Conservation (phyloP, 768 basidiomycete genomes). For the Leccinellum rugosiceps region DNA sequence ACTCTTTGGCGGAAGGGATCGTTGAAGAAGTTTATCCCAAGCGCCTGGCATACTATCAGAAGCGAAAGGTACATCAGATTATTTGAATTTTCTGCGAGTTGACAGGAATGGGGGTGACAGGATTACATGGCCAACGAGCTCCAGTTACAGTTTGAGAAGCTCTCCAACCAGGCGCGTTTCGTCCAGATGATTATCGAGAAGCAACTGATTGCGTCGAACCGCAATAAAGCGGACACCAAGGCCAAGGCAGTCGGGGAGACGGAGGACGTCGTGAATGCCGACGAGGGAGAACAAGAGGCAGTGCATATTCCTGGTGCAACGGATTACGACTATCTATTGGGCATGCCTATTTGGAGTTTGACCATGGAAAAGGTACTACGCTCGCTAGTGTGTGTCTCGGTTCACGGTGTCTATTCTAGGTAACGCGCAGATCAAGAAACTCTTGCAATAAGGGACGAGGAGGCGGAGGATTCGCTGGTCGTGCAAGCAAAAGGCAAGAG, state of each 20-base stretch:
- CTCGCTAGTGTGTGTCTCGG: not conserved
- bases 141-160: slow-evolving; percentile 73
- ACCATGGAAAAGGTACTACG: slow-evolving; percentile 80
- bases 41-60: slow-evolving; percentile 89
- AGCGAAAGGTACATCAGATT: slow-evolving; percentile 71
- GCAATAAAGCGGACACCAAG: slow-evolving; percentile 79
- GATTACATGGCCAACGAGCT: slow-evolving; percentile 83
- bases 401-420: slow-evolving; percentile 4
- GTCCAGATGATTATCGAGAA: slow-evolving; percentile 93
- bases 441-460: slow-evolving; percentile 80
- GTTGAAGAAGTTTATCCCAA: slow-evolving; percentile 89
- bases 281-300: slow-evolving; percentile 47
- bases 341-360: slow-evolving; percentile 94
- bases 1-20: slow-evolving; percentile 85
- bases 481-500: slow-evolving; percentile 39
- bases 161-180: slow-evolving; percentile 95
- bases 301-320: slow-evolving; percentile 39
- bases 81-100: not conserved
- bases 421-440: slow-evolving; percentile 68
- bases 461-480: slow-evolving; percentile 49
- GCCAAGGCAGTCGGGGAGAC: slow-evolving; percentile 65
- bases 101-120: slow-evolving; percentile 36
- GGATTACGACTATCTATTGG: slow-evolving; percentile 91
- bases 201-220: slow-evolving; percentile 76
- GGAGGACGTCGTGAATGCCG: slow-evolving; percentile 54